Percentiles rank a stretch among this genome's conserved stretches.
Conservation (phyloP, 352 stramenopile genomes). For the Phytopythium cucurbitacearum region DNA sequence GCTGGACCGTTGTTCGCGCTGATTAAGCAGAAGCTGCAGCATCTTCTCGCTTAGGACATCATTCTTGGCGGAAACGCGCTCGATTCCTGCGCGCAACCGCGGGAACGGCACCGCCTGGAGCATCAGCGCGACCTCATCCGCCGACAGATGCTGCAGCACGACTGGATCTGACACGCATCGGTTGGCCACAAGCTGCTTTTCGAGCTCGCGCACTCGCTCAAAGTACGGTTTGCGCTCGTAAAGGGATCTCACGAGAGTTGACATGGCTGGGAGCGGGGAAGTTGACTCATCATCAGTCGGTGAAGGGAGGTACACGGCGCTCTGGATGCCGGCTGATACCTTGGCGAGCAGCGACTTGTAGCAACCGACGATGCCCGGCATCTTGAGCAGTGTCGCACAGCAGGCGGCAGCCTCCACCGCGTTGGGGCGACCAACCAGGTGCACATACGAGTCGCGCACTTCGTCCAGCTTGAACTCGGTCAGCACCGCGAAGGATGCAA, state of each 20-base stretch:
- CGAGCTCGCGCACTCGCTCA: constrained; percentile 45
- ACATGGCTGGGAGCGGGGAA: constrained; percentile 26
- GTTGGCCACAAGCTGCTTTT: constrained; percentile 32
- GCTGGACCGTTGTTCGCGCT: constrained; percentile 21
- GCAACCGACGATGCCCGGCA: constrained; percentile 71
- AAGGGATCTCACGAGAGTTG: constrained; percentile 43
- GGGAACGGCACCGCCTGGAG: constrained; percentile 41
- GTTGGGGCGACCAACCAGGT: constrained; percentile 47
- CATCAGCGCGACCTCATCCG: constrained; percentile 40
- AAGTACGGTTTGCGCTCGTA: constrained; percentile 72
- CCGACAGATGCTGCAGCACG: constrained; percentile 30
- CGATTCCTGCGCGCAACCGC: constrained; percentile 23
- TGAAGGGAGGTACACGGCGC: constrained; percentile 47
- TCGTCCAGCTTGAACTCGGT: constrained; percentile 77
- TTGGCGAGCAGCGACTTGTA: constrained; percentile 70
- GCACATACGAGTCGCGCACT: constrained; percentile 52
- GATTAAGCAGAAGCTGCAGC: constrained; percentile 15
- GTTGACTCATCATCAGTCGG: constrained; percentile 4
- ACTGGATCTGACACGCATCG: constrained; percentile 36
- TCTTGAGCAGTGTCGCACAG: constrained; percentile 73
- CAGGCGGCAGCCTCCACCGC: constrained; percentile 69
- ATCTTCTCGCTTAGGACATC: constrained; percentile 3
- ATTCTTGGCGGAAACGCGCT: constrained; percentile 1
- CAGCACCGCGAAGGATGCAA: constrained; percentile 74
- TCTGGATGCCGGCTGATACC: constrained; percentile 46